A percentile compares a stretch with the other conserved stretches of the same genome.
These are phyloP conservation scores for Bacterosira constricta DNA, from an alignment of 108 stramenopile species.

Conservation along the genomic window DNA sequence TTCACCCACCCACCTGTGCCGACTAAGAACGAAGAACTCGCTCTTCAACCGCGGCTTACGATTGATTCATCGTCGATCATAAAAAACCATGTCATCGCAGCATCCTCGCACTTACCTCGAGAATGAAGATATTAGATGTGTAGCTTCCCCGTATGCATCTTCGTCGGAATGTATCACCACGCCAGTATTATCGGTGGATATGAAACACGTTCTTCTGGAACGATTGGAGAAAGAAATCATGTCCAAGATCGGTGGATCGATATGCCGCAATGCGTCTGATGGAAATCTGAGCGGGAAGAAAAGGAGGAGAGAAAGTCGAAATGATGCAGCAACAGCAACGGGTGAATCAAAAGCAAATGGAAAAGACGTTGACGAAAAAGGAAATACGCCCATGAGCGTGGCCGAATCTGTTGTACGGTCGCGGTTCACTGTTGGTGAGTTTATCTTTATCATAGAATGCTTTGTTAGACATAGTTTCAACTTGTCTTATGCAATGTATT, in stretches of 20 bases:
- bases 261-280: not conserved
- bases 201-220: constrained; percentile 66
- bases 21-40: no score
- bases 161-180: no score
- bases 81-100: no score
- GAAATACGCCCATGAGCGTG: not conserved
- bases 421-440: constrained; percentile 28
- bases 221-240: constrained; percentile 75
- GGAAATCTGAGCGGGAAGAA: not conserved
- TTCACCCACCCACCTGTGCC: no score
- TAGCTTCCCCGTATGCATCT: no score
- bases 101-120: no score
- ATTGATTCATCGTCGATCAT: no score
- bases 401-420: constrained; percentile 19
- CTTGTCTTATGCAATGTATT: not conserved
- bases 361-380: not conserved
- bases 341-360: not conserved
- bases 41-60: no score
- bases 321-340: not conserved
- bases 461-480: not conserved
- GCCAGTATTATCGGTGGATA: constrained; percentile 36
- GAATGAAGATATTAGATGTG: no score
- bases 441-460: not conserved
- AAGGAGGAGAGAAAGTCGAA: not conserved
- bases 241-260: constrained; percentile 19